Conservation (phyloP, 2,329 filamentous ascomycete genomes). For the Fusarium solani-melongenae region DNA sequence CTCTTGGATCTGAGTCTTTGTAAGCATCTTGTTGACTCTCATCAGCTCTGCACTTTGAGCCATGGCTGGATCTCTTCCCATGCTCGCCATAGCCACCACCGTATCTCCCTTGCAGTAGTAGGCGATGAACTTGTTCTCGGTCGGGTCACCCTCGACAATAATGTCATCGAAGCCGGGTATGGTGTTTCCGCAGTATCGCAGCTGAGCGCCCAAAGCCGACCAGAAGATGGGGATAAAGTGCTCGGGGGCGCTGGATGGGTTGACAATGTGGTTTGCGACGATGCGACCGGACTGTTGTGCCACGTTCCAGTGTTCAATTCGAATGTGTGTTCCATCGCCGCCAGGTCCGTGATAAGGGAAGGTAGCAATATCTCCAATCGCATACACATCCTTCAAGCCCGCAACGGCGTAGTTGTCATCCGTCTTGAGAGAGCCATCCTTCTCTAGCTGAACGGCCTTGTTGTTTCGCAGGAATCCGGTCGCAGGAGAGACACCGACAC, state of each 20-base stretch:
- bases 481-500: conserved; percentile 87
- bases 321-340: conserved; percentile 75
- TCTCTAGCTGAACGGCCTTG: conserved; percentile 74
- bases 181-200: conserved; percentile 94
- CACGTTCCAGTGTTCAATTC: conserved; percentile 99
- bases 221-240: conserved; percentile 95
- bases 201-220: conserved; percentile 89
- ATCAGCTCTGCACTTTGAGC: conserved; percentile 86
- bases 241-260: conserved; percentile 70
- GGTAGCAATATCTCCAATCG: conserved; percentile 93
- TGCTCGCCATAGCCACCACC: conserved; percentile 89
- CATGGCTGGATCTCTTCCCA: conserved; percentile 92
- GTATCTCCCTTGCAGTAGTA: conserved; percentile 90
- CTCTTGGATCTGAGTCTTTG: conserved; percentile 78
- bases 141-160: conserved; percentile 80
- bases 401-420: conserved; percentile 83
- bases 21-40: conserved; percentile 82
- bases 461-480: conserved; percentile 86
- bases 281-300: conserved; percentile 90
- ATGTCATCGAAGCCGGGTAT: conserved; percentile 85
- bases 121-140: conserved; percentile 84
- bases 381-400: conserved; percentile 85
- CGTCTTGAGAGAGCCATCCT: conserved; percentile 87
- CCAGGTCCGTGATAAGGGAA: conserved; percentile 95
- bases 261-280: conserved; percentile 81